Evolutionary conservation across 1,284 basidiomycete genomes (phyloP), one percentile per base, ranked within the genome.

Genomic region (Ustilago nuda): DNA sequence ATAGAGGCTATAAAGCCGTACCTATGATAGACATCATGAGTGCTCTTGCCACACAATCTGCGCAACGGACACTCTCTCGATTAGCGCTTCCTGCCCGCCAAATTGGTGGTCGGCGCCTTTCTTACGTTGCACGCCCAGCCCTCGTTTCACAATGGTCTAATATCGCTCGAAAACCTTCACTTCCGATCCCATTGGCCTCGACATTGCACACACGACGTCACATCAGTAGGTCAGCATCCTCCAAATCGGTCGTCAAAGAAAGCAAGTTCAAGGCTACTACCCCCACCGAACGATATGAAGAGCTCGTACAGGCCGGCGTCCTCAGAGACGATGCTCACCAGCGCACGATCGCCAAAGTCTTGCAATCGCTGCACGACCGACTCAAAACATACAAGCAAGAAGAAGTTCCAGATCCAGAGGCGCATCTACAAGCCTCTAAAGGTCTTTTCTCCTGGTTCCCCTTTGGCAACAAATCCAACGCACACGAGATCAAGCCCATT

Each of bases 251-350:
- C 0, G 63, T 64, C 17, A 64, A 66, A 19, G 46, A 56, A 7
- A 39, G 50, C 54, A 72, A 68, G 13, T 27, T 13, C 50, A 72
- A 71, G 35, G 70, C 67, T 4, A 33, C 55, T 19, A 66, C 56
- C 9, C 94, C 93, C 8, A 87, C 91, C 55, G 86, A 88, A 43
- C 90, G 91, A 59, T 98, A 98, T 87, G 88, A 91, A 75, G 88
- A 89, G 75, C 90, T 96, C 52, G 90, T 98, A 53, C 87, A 89
- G 6, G 86, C 88, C n/a, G 93, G 93, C 15, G 86, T 90, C 1
- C 87, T 99, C 53, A 89, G 90, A 23, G 89, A 91, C 56, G 96
- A 99, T 84, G 89, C 90, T 8, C 91, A 95, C 87, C 96, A 99
- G 86, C 91, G 91, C 37, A 89, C 89, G 37, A 96, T 98, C 79